Percentiles rank a stretch among this genome's conserved stretches.
phyloP scores from a whole-genome alignment of 176 grass and related monocot genomes.

The Avena sativa region DNA sequence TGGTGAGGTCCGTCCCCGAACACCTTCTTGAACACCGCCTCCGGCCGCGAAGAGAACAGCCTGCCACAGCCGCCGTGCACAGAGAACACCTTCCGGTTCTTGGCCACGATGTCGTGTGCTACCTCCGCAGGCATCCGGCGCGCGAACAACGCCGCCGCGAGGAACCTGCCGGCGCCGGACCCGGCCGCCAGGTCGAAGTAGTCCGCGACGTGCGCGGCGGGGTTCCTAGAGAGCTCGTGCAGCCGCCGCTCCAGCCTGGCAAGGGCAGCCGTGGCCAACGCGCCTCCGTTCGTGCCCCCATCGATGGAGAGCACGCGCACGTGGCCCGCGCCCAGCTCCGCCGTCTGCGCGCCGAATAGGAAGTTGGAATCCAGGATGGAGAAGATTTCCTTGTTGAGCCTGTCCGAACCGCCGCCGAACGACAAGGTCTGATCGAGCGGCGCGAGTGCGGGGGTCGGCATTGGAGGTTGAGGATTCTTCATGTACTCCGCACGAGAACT shows the following conservation, averaged over 20 bases:
- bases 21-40: no score
- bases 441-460: conserved; percentile 40
- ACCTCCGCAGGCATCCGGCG: no score
- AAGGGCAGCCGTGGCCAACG: no score
- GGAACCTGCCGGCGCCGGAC: no score
- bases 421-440: conserved; percentile 29
- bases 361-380: conserved; percentile 86
- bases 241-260: no score
- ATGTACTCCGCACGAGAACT: not conserved
- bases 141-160: no score
- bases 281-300: not conserved
- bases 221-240: no score
- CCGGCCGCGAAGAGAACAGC: no score
- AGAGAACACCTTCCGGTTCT: conserved; percentile 5
- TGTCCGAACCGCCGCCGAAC: conserved; percentile 28
- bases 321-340: conserved; percentile 7
- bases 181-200: no score
- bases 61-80: no score
- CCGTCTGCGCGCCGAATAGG: conserved; percentile 48
- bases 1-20: no score
- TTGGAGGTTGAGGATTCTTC: conserved; percentile 13
- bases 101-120: conserved; percentile 38
- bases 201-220: no score
- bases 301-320: conserved; percentile 83
- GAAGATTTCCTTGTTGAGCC: conserved; percentile 79